Conservation (phyloP, 2,329 filamentous ascomycete species). For the Cadophora sp. region DNA sequence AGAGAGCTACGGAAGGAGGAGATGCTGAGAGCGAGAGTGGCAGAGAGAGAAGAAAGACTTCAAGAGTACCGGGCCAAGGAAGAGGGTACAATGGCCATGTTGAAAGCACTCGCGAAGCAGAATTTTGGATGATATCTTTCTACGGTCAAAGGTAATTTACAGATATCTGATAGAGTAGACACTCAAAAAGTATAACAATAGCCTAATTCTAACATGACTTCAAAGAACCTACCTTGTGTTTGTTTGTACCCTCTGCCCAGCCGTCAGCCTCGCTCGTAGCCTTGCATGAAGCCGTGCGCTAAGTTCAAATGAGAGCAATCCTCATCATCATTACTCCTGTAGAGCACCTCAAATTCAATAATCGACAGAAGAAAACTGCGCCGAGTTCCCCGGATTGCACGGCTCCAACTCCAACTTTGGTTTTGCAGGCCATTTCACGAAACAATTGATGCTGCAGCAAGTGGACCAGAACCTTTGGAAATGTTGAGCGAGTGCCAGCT, state of each 20-base stretch:
- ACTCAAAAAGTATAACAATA: no score
- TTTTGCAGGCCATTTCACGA: neutral
- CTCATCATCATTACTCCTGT: neutral
- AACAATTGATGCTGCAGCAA: neutral
- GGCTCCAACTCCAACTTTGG: neutral
- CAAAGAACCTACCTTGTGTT: no score
- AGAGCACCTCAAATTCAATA: neutral
- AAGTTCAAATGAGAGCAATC: neutral
- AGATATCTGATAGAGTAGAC: neutral
- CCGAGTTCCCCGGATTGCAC: neutral
- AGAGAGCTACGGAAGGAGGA: constrained; percentile 85
- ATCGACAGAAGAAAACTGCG: neutral
- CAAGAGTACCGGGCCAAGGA: constrained; percentile 77
- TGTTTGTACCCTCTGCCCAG: neutral
- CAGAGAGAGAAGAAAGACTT: constrained; percentile 81
- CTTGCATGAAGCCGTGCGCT: constrained; percentile 19
- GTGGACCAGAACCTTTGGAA: neutral
- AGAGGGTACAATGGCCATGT: constrained; percentile 81
- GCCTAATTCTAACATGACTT: no score
- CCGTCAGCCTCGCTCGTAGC: constrained; percentile 24
- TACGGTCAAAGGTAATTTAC: neutral
- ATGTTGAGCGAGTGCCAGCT: neutral
- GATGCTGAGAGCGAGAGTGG: constrained; percentile 73
- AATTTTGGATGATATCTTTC: constrained; percentile 66
- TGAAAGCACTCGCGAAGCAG: constrained; percentile 79